phyloP scores from a whole-genome alignment of 208 protist species.

The Tritrichomonas foetus region DNA sequence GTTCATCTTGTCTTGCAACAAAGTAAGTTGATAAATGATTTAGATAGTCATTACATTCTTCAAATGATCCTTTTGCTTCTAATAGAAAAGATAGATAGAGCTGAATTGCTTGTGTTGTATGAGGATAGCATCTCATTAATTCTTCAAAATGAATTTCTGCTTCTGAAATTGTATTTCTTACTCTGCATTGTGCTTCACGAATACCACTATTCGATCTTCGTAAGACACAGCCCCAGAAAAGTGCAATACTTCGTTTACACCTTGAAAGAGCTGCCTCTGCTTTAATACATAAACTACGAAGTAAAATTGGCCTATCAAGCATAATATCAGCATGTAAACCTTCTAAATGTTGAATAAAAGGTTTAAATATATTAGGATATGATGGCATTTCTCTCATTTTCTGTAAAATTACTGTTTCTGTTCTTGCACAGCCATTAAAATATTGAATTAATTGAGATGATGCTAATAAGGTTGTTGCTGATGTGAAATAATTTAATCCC shows the following conservation, averaged over 20 bases:
- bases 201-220: not conserved
- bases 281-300: not conserved
- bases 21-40: not conserved
- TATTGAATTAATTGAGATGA: not conserved
- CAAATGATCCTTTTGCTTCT: not conserved
- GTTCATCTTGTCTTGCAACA: not conserved
- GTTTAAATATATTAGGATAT: not conserved
- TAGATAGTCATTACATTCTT: not conserved
- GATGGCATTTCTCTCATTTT: not conserved
- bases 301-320: not conserved
- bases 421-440: not conserved
- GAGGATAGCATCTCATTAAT: not conserved
- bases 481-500: not conserved
- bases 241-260: not conserved
- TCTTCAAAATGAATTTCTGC: not conserved
- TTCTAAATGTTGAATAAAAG: not conserved
- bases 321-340: not conserved
- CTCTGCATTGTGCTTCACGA: not conserved
- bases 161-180: not conserved
- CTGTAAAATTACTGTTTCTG: not conserved
- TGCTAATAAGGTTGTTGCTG: not conserved
- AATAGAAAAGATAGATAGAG: not conserved
- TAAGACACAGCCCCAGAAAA: not conserved
- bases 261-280: not conserved
- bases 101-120: not conserved